Evolutionary conservation across 2,329 filamentous ascomycete species (phyloP).

Genomic region (Domatiomyces catenatus): DNA sequence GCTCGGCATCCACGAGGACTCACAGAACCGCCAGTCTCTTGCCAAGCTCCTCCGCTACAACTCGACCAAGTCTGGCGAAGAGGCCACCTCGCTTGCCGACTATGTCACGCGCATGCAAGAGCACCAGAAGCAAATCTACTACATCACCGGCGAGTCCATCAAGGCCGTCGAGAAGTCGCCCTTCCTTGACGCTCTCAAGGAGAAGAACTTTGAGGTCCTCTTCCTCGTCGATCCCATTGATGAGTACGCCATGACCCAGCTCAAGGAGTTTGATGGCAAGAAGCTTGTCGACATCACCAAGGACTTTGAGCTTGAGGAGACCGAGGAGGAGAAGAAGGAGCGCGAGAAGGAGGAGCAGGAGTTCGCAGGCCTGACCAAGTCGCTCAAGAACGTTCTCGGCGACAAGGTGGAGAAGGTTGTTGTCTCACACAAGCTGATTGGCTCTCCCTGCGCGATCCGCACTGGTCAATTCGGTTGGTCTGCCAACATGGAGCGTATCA

Average conservation of each 20-base stretch:
- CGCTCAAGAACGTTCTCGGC: conserved; percentile 95
- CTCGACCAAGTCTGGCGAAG: conserved; percentile 97
- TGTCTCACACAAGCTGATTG: conserved; percentile 91
- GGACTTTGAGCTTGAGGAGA: conserved; percentile 99
- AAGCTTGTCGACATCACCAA: conserved; percentile 99
- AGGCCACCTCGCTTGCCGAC: conserved; percentile 86
- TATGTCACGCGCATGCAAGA: conserved; percentile 99
- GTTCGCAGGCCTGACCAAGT: conserved; percentile 86
- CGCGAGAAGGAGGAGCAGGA: conserved; percentile 98
- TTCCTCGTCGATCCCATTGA: conserved; percentile 99
- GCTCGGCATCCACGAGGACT: conserved; percentile 99
- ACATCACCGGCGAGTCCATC: conserved; percentile 99
- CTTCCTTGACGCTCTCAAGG: conserved; percentile 96
- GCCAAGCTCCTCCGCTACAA: conserved; percentile 98
- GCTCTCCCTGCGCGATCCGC: conserved; percentile 92
- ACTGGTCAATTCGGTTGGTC: conserved; percentile 99
- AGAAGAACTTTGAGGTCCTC: conserved; percentile 98
- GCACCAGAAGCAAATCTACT: conserved; percentile 99
- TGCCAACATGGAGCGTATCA: conserved; percentile 99
- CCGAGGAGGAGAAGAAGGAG: conserved; percentile 93
- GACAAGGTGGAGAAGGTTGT: conserved; percentile 99
- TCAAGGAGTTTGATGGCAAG: conserved; percentile 99
- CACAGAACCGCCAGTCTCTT: conserved; percentile 81
- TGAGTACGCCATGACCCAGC: conserved; percentile 97
- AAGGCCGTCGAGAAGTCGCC: conserved; percentile 97